A percentile compares a stretch with the other conserved stretches of the same genome.
Conservation (phyloP, 495 filamentous ascomycete species). For the Aspergillus conjunctus region DNA sequence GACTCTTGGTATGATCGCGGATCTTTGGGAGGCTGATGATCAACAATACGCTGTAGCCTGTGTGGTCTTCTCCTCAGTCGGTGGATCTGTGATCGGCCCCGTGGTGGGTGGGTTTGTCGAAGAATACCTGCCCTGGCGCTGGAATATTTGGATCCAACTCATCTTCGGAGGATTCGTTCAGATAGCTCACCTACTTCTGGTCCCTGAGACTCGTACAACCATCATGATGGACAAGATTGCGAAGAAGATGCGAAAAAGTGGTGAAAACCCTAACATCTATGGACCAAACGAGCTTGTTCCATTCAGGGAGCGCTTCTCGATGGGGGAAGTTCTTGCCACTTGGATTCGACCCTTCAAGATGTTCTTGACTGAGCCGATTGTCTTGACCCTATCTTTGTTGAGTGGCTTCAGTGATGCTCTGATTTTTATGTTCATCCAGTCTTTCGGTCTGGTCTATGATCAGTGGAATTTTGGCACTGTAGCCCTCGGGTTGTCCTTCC, state of each 20-base stretch:
- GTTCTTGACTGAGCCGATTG: slow-evolving; percentile 64
- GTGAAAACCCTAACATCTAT: slow-evolving; percentile 58
- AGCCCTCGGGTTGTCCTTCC: slow-evolving; percentile 56
- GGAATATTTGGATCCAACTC: slow-evolving; percentile 62
- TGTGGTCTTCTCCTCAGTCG: slow-evolving; percentile 66
- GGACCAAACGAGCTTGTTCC: slow-evolving; percentile 64
- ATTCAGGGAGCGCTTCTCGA: slow-evolving; percentile 60
- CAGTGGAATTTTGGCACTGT: slow-evolving; percentile 60
- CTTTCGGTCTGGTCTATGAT: slow-evolving; percentile 58
- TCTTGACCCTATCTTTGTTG: slow-evolving; percentile 58
- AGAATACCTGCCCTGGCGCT: slow-evolving; percentile 52
- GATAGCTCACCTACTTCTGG: slow-evolving; percentile 51
- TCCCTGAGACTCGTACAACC: slow-evolving; percentile 61
- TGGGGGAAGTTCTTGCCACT: slow-evolving; percentile 55
- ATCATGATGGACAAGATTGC: slow-evolving; percentile 63
- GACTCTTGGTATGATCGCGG: slow-evolving; percentile 63
- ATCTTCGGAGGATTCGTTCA: slow-evolving; percentile 62
- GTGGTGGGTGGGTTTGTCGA: slow-evolving; percentile 63
- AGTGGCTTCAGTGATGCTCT: slow-evolving; percentile 64
- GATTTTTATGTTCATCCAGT: slow-evolving; percentile 70
- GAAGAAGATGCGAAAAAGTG: slow-evolving; percentile 53
- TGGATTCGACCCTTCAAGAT: slow-evolving; percentile 64
- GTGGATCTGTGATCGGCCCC: slow-evolving; percentile 62
- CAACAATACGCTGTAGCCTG: slow-evolving; percentile 64
- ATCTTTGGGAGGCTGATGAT: slow-evolving; percentile 61